phyloP scores from a whole-genome alignment of 306 rosid genomes.

The Quercus agrifolia region DNA sequence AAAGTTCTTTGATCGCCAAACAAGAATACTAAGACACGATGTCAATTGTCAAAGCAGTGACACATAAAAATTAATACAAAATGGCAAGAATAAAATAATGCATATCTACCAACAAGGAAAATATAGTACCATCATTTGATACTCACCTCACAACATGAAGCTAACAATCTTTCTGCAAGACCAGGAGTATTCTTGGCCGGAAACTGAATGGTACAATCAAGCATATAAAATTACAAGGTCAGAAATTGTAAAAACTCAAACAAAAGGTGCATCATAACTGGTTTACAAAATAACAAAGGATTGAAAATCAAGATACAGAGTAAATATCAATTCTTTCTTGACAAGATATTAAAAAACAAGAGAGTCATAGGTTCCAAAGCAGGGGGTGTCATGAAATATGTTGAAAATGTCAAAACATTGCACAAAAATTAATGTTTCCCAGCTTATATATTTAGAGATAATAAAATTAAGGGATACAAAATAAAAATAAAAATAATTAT shows the following conservation, averaged over 20 bases:
- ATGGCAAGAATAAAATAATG: slow-evolving; percentile 2
- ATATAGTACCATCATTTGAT: slow-evolving; percentile 1
- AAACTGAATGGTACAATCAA: slow-evolving; percentile 51
- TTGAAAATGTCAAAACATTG: neutral
- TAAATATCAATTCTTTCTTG: neutral
- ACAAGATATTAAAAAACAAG: neutral
- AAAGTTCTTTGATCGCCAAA: too few species aligned
- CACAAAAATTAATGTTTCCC: neutral
- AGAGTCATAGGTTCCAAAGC: neutral
- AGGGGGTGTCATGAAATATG: neutral
- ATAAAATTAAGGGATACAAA: neutral
- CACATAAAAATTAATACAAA: neutral
- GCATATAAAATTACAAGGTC: slow-evolving; percentile 11
- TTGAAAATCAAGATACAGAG: neutral
- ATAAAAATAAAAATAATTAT: slow-evolving; percentile 7
- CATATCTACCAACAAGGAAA: neutral
- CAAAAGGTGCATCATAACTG: neutral
- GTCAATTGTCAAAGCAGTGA: neutral
- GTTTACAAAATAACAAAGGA: slow-evolving; percentile 1
- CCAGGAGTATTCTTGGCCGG: slow-evolving; percentile 53
- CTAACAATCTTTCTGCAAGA: slow-evolving; percentile 59
- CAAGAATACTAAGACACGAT: neutral
- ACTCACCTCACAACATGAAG: slow-evolving; percentile 84
- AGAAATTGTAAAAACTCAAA: slow-evolving; percentile 10
- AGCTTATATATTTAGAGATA: neutral